Percentiles rank a stretch among this genome's conserved stretches.
phyloP scores from a whole-genome alignment of 768 basidiomycete species.

The Pulveroboletus sp. region DNA sequence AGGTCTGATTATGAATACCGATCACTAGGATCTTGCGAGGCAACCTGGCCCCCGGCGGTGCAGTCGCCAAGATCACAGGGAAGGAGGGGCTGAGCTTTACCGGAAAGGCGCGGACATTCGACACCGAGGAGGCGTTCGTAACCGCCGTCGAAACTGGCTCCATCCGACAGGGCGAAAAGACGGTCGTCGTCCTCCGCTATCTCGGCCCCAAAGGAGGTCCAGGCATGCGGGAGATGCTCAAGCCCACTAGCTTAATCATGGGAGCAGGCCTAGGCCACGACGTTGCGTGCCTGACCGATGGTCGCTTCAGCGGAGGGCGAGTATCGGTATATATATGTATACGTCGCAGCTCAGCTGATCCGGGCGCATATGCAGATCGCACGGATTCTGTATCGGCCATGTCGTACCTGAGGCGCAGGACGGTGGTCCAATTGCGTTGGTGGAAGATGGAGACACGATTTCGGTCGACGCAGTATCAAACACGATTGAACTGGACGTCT shows the following conservation, averaged over 20 bases:
- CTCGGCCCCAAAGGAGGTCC: slow-evolving; percentile 97
- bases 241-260: slow-evolving; percentile 97
- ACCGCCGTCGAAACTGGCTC: slow-evolving; percentile 82
- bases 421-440: slow-evolving; percentile 89
- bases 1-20: not conserved
- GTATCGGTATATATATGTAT: slow-evolving; percentile 27
- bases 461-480: slow-evolving; percentile 87
- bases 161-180: slow-evolving; percentile 94
- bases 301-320: slow-evolving; percentile 96
- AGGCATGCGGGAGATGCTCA: slow-evolving; percentile 99
- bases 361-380: slow-evolving; percentile 53
- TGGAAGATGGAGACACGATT: slow-evolving; percentile 82
- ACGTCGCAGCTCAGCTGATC: slow-evolving; percentile 12
- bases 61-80: slow-evolving; percentile 95
- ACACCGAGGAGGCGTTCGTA: slow-evolving; percentile 83
- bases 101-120: slow-evolving; percentile 90
- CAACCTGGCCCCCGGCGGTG: slow-evolving; percentile 90
- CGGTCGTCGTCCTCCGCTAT: slow-evolving; percentile 91
- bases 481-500: slow-evolving; percentile 70
- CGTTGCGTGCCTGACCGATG: slow-evolving; percentile 96
- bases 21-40: slow-evolving; percentile 74
- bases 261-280: slow-evolving; percentile 95
- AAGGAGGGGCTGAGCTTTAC: slow-evolving; percentile 89
- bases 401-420: slow-evolving; percentile 95
- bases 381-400: slow-evolving; percentile 96